Evolutionary conservation across 2,329 filamentous ascomycete genomes (phyloP).

Genomic region (Didymella arachidicola): DNA sequence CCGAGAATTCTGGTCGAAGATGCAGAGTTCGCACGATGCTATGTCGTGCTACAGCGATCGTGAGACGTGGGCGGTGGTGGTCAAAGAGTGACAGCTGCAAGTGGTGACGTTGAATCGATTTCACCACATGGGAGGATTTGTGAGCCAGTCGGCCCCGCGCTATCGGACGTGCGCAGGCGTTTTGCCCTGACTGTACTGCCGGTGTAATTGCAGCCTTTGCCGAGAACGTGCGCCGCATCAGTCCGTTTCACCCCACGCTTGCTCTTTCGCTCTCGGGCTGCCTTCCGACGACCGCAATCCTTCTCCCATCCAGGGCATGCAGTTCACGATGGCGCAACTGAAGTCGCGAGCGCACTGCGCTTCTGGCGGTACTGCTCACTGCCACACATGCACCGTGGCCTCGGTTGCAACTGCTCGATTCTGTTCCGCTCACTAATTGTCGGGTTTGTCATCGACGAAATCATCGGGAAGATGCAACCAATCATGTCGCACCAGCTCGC

Average conservation of each 20-base stretch:
- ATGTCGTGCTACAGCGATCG: constrained; percentile 8
- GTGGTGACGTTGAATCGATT: constrained; percentile 23
- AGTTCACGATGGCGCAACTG: constrained; percentile 4
- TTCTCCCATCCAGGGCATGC: constrained; percentile 3
- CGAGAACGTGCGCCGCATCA: constrained; percentile 12
- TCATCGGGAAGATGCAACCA: constrained; percentile 7
- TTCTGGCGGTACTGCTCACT: constrained; percentile 2
- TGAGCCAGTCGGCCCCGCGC: constrained; percentile 22
- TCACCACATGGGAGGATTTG: constrained; percentile 20
- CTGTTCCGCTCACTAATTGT: constrained; percentile 16
- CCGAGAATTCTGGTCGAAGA: neutral
- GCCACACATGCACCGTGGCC: neutral
- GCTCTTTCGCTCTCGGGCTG: neutral
- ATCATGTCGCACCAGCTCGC: constrained; percentile 9
- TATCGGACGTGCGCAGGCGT: constrained; percentile 14
- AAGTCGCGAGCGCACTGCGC: constrained; percentile 3
- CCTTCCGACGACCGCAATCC: constrained; percentile 10
- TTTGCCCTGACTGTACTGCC: constrained; percentile 11
- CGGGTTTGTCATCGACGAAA: constrained; percentile 16
- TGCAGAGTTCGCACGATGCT: neutral
- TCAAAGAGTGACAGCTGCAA: constrained; percentile 13
- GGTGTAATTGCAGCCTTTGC: constrained; percentile 18
- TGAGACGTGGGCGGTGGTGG: constrained; percentile 5
- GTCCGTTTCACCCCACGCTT: constrained; percentile 17
- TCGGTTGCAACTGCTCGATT: neutral